Evolutionary conservation across 2,329 filamentous ascomycete species (phyloP), one percentile per base, ranked within the genome.

Genomic region (Trichophyton schoenleinii): DNA sequence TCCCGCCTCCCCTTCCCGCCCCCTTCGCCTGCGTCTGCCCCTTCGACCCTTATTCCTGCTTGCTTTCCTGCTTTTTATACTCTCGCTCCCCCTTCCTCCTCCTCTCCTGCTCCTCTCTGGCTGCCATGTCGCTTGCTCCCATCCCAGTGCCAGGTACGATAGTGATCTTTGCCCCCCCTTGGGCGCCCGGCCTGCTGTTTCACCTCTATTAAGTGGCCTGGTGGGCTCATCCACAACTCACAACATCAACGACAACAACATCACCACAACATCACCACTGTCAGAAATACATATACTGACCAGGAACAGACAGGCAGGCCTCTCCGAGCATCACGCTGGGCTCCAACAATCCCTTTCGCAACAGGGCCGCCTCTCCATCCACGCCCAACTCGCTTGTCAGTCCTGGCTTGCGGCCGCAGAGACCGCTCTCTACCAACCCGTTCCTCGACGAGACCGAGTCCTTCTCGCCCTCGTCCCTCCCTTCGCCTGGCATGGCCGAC

Each of bases 381-480:
- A 46, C 42, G 42, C n/a, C 42, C n/a, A 18, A 7, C 42, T 69
- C 71, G 60, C 68, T 68, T 59, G 67, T 67, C 55, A 70, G 61
- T 20, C 64, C 57, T 65, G 52, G 22, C 58, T 13, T 68, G 4
- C 44, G 63, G 46, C 60, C 49, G n/a, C 13, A 57, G 8, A 78
- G 80, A 65, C 80, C 79, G 53, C 73, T 77, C 61, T 84, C 83
- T 59, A 82, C 80, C 53, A 87, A 87, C 67, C 84, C 84, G 28
- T 87, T 87, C 68, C 73, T 86, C 60, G 81, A 81, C 68, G 75
- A 77, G 25, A 28, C 25, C 25, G 25, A 28, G 25, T 28, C 25
- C 25, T 28, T 28, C 25, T 28, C 25, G 25, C 25, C 25, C 28
- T 68, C 68, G 5, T 76, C 78, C 44, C 49, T 34, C 9, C 64